Evolutionary conservation across 129 eudicot genomes (phyloP), one percentile per base, ranked within the genome.

Genomic region (Solidago caesia): DNA sequence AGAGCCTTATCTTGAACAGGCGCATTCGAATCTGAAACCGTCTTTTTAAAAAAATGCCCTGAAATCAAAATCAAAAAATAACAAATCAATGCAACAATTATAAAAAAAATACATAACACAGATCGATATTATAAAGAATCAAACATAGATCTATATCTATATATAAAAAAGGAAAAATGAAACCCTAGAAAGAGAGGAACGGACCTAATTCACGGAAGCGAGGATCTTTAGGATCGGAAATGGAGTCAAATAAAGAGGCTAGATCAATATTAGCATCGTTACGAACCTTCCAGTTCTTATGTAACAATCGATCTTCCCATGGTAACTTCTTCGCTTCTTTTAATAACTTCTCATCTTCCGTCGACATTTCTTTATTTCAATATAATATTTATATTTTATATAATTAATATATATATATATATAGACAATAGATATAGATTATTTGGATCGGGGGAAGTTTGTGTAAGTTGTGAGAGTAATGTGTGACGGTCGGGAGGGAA

Each of bases 1-100:
- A 95, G 86, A 6, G 99, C 99, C 89, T 95, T 95, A 83, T 95
- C 99, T 73, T 95, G 99, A 7, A 95, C 99, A 5, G 97, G 97
- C 25, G 99, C 97, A 82, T 95, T 95, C 33, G 97, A 84, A 87
- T 95, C 99, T 39, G 94, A 86, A 68, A 95, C 88, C 49, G 96
- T 45, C 90, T 95, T 91, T 81, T 76, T 87, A 84, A 95, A 95
- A 84, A 85, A 85, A 42, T 87, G 94, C 7, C 96, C 99, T 94
- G 64, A 25, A 16, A 73, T 48, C 58, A 69, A 74, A 77, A 21
- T 21, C 49, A 14, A 9, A 26, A 55, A 44, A 77, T 12, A 74
- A 65, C 41, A 56, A 63, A 73, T 58, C 27, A 79, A 64, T 41
- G 45, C 41, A 71, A 59, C 47, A 10, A 45, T 15, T 14, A 6